A percentile compares a stretch with the other conserved stretches of the same genome.
Evolutionary conservation across 2,329 filamentous ascomycete genomes (phyloP).

Genomic region (Penicillium sp.): DNA sequence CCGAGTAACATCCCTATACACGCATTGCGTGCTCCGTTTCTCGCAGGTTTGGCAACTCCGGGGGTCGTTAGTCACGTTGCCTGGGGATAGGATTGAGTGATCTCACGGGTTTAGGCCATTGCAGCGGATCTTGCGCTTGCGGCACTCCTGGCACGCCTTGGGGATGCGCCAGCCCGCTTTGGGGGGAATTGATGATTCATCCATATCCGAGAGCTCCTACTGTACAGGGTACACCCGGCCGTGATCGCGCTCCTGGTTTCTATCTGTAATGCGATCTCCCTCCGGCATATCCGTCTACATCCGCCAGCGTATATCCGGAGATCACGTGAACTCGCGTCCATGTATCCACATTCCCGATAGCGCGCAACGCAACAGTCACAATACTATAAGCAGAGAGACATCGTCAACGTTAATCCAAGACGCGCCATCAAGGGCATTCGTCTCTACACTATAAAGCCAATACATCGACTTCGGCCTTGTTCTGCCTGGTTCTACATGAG

Average conservation of each 20-base stretch:
- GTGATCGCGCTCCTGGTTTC: background rate
- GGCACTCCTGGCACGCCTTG: conserved; percentile 42
- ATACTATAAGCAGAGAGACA: too few relatives aligned
- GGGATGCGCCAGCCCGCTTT: conserved; percentile 33
- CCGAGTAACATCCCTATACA: conserved; percentile 38
- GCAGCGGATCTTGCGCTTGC: conserved; percentile 41
- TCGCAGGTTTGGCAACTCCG: conserved; percentile 36
- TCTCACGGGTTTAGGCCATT: conserved; percentile 37
- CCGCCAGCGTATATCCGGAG: conserved; percentile 14
- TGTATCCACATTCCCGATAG: too few relatives aligned
- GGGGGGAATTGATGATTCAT: conserved; percentile 19
- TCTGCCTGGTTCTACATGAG: too few relatives aligned
- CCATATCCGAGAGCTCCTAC: conserved; percentile 18
- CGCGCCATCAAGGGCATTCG: too few relatives aligned
- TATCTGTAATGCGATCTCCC: conserved; percentile 5
- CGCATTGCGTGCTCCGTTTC: conserved; percentile 28
- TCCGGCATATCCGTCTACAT: conserved; percentile 12
- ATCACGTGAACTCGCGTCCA: conserved; percentile 9
- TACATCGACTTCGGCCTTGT: too few relatives aligned
- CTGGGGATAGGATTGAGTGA: background rate
- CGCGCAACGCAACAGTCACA: background rate
- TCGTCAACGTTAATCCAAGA: too few relatives aligned
- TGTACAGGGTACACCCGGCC: background rate
- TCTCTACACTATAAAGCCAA: too few relatives aligned
- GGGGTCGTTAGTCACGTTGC: background rate